Evolutionary conservation across 2,329 filamentous ascomycete genomes (phyloP), one percentile per base, ranked within the genome.

Genomic region (Periglandula ipomoeae): DNA sequence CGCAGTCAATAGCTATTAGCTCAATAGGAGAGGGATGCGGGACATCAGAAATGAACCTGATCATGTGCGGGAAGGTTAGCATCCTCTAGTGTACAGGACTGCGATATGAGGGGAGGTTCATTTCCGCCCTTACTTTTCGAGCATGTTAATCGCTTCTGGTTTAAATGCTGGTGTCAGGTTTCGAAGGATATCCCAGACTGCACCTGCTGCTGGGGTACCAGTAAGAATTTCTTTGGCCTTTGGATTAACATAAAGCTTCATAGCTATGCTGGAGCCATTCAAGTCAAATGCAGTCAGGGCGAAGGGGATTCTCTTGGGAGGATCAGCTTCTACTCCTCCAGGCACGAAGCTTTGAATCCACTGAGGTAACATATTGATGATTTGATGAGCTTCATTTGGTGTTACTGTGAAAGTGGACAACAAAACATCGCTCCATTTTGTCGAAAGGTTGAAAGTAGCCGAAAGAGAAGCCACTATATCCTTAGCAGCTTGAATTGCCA

Each of bases 211-310:
- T 10, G 47, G 20, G 11, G 22, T 32, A 6, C 47, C 50, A 3
- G 43, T 51, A 1, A 44, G 22, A 2, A 54, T 39, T 22, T 54
- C 52, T 35, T 51, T 54, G 24, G 27, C 39, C 48, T 51, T 52
- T 17, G 43, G 46, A 22, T 49, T 54, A 10, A 48, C 44, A 19
- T 54, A 54, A 1, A 46, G 35, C 41, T 54, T 54, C 43, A 50
- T 41, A 5, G 42, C 24, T 6, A 48, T 35, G n/a, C 39, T 24
- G 24, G 46, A 19, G 8, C 52, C 52, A 17, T 44, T 49, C 19
- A 54, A 20, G 37, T 54, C 52, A 20, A 52, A 52, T 2, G 46
- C 52, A 4, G 47, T 30, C 22, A 52, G 34, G 13, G 24, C 27
- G 35, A 54, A 52, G 8, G 48, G 52, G 20, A 54, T 34, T 17